phyloP scores from a whole-genome alignment of 495 filamentous ascomycete genomes.

The Rhypophila decipiens region DNA sequence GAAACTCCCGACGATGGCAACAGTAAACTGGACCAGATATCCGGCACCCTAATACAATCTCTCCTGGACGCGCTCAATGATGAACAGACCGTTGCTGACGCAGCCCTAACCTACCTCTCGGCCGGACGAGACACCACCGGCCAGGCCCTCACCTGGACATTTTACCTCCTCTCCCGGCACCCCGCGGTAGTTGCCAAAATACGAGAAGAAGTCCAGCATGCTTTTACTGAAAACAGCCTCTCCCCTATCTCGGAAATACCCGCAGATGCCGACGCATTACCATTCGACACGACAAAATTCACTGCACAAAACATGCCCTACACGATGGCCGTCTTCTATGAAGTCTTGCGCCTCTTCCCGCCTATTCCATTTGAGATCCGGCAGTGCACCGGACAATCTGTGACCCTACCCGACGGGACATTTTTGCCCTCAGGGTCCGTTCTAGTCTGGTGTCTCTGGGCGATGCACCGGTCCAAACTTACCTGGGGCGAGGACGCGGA shows the following conservation, averaged over 20 bases:
- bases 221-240: slow-evolving; percentile 8
- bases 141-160: slow-evolving; percentile 55
- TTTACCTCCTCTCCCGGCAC: slow-evolving; percentile 50
- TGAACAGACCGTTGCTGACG: slow-evolving; percentile 46
- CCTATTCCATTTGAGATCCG: slow-evolving; percentile 58
- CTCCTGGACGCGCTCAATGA: slow-evolving; percentile 47
- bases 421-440: slow-evolving; percentile 44
- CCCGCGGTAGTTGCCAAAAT: slow-evolving; percentile 29
- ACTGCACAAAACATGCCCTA: slow-evolving; percentile 43
- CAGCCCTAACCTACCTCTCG: slow-evolving; percentile 55
- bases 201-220: slow-evolving; percentile 32
- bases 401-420: slow-evolving; percentile 53
- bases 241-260: too few relatives aligned
- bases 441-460: slow-evolving; percentile 54
- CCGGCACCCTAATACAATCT: slow-evolving; percentile 49
- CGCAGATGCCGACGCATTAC: too few relatives aligned
- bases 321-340: slow-evolving; percentile 51
- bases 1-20: slow-evolving; percentile 6
- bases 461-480: slow-evolving; percentile 49
- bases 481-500: slow-evolving; percentile 54
- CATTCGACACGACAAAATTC: slow-evolving; percentile 31
- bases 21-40: slow-evolving; percentile 38
- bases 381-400: slow-evolving; percentile 41
- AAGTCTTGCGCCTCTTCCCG: slow-evolving; percentile 49
- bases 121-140: slow-evolving; percentile 56